These are phyloP conservation scores for Coemansia sp. DNA, from an alignment of 192 early-diverging fungal species.

Conservation along the genomic window DNA sequence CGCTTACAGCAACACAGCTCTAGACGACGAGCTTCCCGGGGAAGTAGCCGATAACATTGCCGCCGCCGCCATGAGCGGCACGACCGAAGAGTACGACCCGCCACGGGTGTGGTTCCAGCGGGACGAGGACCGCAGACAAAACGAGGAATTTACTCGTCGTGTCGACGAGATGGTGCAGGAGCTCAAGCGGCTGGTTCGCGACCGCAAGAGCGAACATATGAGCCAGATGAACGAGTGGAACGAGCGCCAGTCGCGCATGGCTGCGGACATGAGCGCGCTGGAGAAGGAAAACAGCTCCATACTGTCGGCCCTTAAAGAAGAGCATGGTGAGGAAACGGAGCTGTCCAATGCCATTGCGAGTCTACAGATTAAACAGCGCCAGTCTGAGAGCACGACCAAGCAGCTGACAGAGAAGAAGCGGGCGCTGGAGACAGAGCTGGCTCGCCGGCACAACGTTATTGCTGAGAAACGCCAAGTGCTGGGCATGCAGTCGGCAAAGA, in stretches of 20 bases:
- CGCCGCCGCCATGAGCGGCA: slow-evolving; percentile 18
- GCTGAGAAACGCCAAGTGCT: slow-evolving; percentile 54
- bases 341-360: slow-evolving; percentile 46
- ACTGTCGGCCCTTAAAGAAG: slow-evolving; percentile 53
- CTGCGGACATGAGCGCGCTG: slow-evolving; percentile 36
- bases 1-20: slow-evolving; percentile 10
- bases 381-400: slow-evolving; percentile 28
- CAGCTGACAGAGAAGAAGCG: slow-evolving; percentile 43
- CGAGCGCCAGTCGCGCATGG: slow-evolving; percentile 39
- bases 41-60: slow-evolving; percentile 31
- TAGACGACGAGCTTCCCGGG: slow-evolving; percentile 31
- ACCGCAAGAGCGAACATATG: slow-evolving; percentile 28
- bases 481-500: slow-evolving; percentile 52
- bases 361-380: slow-evolving; percentile 47
- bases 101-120: slow-evolving; percentile 54
- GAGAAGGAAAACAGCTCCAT: slow-evolving; percentile 44
- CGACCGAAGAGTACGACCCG: slow-evolving; percentile 49
- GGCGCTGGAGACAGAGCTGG: slow-evolving; percentile 54
- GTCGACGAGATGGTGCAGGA: slow-evolving; percentile 53
- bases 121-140: slow-evolving; percentile 45
- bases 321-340: slow-evolving; percentile 50
- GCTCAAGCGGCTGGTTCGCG: slow-evolving; percentile 44
- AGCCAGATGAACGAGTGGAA: slow-evolving; percentile 19
- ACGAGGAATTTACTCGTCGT: slow-evolving; percentile 37
- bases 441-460: slow-evolving; percentile 52